Percentiles rank a stretch among this genome's conserved stretches.
phyloP scores from a whole-genome alignment of 2,329 filamentous ascomycete genomes.

The Colletotrichum trifolii region DNA sequence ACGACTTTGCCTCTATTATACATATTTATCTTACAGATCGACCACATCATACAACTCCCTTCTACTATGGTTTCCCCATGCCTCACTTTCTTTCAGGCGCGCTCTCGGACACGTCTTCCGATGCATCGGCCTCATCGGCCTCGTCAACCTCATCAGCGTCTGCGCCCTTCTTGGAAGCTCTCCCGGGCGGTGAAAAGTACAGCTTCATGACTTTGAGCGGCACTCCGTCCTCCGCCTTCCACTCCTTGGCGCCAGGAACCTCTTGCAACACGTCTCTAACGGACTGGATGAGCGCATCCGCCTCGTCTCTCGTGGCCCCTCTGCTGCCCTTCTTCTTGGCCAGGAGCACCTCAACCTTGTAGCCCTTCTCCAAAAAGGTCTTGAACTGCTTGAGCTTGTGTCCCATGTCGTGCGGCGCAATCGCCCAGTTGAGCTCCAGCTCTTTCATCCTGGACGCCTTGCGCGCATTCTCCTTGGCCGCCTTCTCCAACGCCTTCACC shows the following conservation, averaged over 20 bases:
- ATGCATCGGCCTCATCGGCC: too few relatives aligned
- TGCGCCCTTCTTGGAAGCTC: slow-evolving; percentile 41
- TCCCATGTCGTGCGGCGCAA: slow-evolving; percentile 78
- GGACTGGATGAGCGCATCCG: slow-evolving; percentile 62
- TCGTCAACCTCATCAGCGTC: background rate
- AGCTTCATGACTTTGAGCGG: slow-evolving; percentile 56
- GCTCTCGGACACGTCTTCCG: background rate
- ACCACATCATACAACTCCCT: background rate
- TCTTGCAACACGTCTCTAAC: slow-evolving; percentile 49
- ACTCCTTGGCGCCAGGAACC: slow-evolving; percentile 54
- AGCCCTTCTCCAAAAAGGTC: slow-evolving; percentile 78
- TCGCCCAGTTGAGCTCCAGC: slow-evolving; percentile 92
- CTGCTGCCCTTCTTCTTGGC: slow-evolving; percentile 72
- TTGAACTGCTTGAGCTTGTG: slow-evolving; percentile 75
- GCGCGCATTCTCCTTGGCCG: slow-evolving; percentile 52
- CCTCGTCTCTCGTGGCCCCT: slow-evolving; percentile 70
- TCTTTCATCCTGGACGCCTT: slow-evolving; percentile 69
- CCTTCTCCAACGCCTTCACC: slow-evolving; percentile 56
- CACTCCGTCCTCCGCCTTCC: slow-evolving; percentile 56
- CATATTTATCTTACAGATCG: background rate
- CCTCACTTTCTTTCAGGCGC: background rate
- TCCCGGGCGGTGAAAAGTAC: slow-evolving; percentile 44
- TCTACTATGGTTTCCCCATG: too few relatives aligned
- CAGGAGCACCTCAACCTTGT: slow-evolving; percentile 79
- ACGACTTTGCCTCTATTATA: background rate